A percentile compares a stretch with the other conserved stretches of the same genome.
These are phyloP conservation scores for Ramichloridium luteum DNA, from an alignment of 2,329 filamentous ascomycete species.

Conservation along the genomic window DNA sequence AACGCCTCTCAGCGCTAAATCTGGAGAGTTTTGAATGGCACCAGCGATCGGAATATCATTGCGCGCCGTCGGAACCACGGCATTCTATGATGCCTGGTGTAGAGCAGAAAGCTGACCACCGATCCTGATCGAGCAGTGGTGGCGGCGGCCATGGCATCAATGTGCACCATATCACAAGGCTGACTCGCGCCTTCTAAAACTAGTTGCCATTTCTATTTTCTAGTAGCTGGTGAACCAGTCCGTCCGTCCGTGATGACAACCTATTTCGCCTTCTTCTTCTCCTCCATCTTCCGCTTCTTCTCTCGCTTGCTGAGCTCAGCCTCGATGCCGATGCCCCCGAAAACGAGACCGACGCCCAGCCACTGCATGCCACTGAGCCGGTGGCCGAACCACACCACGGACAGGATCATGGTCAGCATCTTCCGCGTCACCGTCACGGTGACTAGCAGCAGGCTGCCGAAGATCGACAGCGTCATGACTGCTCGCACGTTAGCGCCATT, in stretches of 20 bases:
- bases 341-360: constrained; percentile 83
- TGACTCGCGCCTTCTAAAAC: background rate
- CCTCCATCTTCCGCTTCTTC: constrained; percentile 67
- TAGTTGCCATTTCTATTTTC: background rate
- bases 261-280: constrained; percentile 31
- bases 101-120: background rate
- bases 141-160: no score
- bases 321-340: constrained; percentile 89
- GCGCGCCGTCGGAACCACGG: no score
- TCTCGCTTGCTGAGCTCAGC: constrained; percentile 67
- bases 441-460: constrained; percentile 81
- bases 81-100: background rate
- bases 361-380: constrained; percentile 78
- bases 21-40: no score
- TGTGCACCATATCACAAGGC: no score
- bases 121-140: background rate
- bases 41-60: no score
- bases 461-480: constrained; percentile 63
- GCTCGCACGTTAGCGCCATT: background rate
- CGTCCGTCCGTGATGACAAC: background rate
- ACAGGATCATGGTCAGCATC: constrained; percentile 98
- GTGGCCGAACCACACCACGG: constrained; percentile 89
- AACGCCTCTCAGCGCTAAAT: no score
- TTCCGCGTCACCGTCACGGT: constrained; percentile 96
- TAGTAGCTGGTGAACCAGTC: background rate